A percentile compares a stretch with the other conserved stretches of the same genome.
phyloP scores from a whole-genome alignment of 1,284 basidiomycete species.

The Phylloporus sp. region DNA sequence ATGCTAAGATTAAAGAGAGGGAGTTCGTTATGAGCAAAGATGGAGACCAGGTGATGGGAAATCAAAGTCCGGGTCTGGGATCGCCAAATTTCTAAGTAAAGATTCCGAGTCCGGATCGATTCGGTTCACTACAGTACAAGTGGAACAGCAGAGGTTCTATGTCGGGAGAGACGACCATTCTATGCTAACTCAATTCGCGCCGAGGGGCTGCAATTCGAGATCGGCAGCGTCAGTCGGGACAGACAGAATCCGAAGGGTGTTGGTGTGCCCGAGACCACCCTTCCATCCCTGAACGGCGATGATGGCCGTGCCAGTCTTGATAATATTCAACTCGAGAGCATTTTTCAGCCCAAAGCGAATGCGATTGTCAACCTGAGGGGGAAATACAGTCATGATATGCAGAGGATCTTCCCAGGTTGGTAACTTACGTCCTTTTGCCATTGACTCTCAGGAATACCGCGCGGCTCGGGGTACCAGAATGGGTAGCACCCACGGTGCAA shows the following conservation, averaged over 20 bases:
- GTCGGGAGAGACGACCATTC: slow-evolving; percentile 2
- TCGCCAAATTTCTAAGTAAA: no score
- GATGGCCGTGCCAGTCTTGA: slow-evolving; percentile 89
- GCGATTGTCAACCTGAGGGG: slow-evolving; percentile 79
- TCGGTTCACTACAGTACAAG: slow-evolving; percentile 4
- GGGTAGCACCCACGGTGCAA: slow-evolving; percentile 97
- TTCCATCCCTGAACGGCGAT: slow-evolving; percentile 99
- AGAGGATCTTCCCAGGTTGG: neutral
- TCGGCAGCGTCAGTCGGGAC: slow-evolving; percentile 89
- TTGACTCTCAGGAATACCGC: slow-evolving; percentile 85
- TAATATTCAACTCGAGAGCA: slow-evolving; percentile 88
- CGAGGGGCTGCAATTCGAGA: slow-evolving; percentile 76
- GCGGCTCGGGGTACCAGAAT: slow-evolving; percentile 94
- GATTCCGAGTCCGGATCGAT: no score
- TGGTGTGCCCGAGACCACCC: slow-evolving; percentile 93
- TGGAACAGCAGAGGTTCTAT: slow-evolving; percentile 19
- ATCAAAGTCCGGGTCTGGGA: no score
- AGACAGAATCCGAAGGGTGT: slow-evolving; percentile 78
- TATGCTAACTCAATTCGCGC: slow-evolving; percentile 34
- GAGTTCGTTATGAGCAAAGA: no score
- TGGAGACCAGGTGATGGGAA: neutral
- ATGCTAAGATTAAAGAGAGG: no score
- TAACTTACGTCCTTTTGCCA: slow-evolving; percentile 95
- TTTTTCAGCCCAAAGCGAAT: slow-evolving; percentile 90
- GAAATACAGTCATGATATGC: slow-evolving; percentile 3